Evolutionary conservation across 2,329 filamentous ascomycete species (phyloP).

Genomic region (Botrytis aclada): DNA sequence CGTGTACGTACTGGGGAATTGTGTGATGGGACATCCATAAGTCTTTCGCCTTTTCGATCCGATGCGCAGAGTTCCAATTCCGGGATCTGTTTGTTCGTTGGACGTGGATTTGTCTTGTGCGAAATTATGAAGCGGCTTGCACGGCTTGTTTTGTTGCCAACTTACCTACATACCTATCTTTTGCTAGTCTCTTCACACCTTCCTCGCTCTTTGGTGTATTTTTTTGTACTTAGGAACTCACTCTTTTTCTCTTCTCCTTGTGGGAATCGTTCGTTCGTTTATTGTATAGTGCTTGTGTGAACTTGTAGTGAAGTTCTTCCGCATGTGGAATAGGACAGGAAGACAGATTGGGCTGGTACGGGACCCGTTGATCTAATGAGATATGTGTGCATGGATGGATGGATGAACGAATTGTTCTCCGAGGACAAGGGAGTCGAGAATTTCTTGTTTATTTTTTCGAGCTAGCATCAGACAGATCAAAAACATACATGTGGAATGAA

Average conservation of each 20-base stretch:
- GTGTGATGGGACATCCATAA: background rate
- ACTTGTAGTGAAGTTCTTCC: background rate
- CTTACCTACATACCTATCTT: constrained; percentile 11
- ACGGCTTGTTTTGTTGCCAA: constrained; percentile 9
- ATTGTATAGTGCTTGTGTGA: background rate
- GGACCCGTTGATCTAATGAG: background rate
- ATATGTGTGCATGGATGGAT: background rate
- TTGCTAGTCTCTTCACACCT: constrained; percentile 2
- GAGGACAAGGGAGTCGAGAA: background rate
- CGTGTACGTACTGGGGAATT: background rate
- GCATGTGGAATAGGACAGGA: background rate
- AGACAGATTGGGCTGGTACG: background rate
- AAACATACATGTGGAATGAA: background rate
- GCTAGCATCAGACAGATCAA: background rate
- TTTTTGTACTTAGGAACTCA: constrained; percentile 1
- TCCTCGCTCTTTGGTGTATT: constrained; percentile 20
- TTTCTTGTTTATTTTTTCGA: background rate
- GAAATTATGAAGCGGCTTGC: background rate
- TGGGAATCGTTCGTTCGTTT: background rate
- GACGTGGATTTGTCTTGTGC: background rate
- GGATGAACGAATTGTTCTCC: background rate
- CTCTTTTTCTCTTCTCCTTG: background rate
- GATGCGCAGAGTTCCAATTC: background rate
- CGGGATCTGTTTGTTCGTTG: background rate
- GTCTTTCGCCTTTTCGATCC: background rate